Base-by-base conservation (phyloP, 768 basidiomycete species). In the Hygrophorus russula region DNA sequence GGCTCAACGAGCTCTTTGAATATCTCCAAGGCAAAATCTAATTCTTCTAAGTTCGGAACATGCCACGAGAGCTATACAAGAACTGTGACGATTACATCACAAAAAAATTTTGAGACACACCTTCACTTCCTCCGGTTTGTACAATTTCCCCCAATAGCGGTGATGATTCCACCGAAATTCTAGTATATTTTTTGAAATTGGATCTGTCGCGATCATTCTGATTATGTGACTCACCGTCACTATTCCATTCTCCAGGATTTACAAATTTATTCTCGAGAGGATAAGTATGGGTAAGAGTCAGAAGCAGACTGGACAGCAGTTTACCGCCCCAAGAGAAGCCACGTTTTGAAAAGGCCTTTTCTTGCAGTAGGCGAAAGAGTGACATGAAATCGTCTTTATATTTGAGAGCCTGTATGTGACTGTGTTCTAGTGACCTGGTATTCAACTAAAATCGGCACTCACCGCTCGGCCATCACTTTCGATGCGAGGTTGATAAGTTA, bases 311-410 rank as follows among this genome's bases (percentile, higher is more conserved):
- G 8, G 79, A 79, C 18, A 92, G 57, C 12, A 92, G 59, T 59
- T 86, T 82, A 30, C 84, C 85, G 10, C 76, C 81, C 70, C 84
- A 87, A 3, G 81, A 79, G 63, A 76, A 92, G 3, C 86, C 85
- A 39, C 84, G 75, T 60, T 92, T 88, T 1, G 86, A 82, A 40
- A 76, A 71, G 0, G 82, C 78, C 52, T 82, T 82, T 45, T 79
- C 68, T 52, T 79, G 76, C 47, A 91, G 71, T 6, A 80, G 57
- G 44, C 68, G 66, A 29, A 91, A 60, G 19, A 89, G 60, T 3
- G 72, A 63, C 36, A 83, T 58, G 28, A 89, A 59, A 39, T 80
- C 68, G 13, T 75, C 67, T 56, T 73, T 70, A 59, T 88, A 77
- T 53, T 68, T 67, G 20, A 89, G 61, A 14, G 85, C 56, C 84